These are phyloP conservation scores for Hypoxylon perforatum DNA, from an alignment of 495 filamentous ascomycete species.

Conservation along the genomic window DNA sequence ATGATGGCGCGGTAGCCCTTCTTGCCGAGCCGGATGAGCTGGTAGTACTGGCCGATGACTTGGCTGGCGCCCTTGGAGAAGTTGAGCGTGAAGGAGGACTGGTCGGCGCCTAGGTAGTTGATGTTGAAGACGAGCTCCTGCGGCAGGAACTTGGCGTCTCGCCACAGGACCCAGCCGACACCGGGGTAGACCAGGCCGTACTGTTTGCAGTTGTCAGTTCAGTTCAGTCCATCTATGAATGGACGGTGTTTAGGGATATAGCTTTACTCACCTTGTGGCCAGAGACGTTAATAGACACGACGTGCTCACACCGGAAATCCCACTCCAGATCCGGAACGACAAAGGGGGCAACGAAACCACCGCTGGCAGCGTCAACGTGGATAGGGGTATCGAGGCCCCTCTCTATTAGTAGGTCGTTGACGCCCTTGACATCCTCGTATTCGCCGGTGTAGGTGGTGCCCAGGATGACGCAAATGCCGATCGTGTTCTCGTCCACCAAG, in stretches of 20 bases:
- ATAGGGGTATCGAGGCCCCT: conserved; percentile 80
- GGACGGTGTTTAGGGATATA: background rate
- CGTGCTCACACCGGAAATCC: conserved; percentile 89
- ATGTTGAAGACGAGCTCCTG: conserved; percentile 96
- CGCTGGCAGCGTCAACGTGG: conserved; percentile 90
- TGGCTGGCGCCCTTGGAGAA: conserved; percentile 93
- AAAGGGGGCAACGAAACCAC: conserved; percentile 92
- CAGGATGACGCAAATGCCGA: conserved; percentile 90
- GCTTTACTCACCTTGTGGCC: conserved; percentile 83
- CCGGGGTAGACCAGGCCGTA: conserved; percentile 84
- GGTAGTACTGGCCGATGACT: conserved; percentile 96
- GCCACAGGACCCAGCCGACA: conserved; percentile 93
- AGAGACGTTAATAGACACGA: conserved; percentile 91
- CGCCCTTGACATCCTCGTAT: conserved; percentile 90
- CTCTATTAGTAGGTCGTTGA: conserved; percentile 83
- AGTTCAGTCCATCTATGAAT: conserved; percentile 5
- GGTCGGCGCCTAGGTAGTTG: conserved; percentile 94
- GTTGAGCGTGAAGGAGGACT: conserved; percentile 97
- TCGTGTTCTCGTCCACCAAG: conserved; percentile 94
- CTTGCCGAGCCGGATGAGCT: conserved; percentile 91
- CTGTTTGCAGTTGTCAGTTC: conserved; percentile 34
- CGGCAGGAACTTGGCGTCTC: conserved; percentile 82
- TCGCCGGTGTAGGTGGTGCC: conserved; percentile 96
- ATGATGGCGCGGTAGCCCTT: conserved; percentile 88
- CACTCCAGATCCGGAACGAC: conserved; percentile 81